Evolutionary conservation across 1,284 basidiomycete genomes (phyloP), one percentile per base, ranked within the genome.

Genomic region (Anthracocystis panici-leucophaei): DNA sequence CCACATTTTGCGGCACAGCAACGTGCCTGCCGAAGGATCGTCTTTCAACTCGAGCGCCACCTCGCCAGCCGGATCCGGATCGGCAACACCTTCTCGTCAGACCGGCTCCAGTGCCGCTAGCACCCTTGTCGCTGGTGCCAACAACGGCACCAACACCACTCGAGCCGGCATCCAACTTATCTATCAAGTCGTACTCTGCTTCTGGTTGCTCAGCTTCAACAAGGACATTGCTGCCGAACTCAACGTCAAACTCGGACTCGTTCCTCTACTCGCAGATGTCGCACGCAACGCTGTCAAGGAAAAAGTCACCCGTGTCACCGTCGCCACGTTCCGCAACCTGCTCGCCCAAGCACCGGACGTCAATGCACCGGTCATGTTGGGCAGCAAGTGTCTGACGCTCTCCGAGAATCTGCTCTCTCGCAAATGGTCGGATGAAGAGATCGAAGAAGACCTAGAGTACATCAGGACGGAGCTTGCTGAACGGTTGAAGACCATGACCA

Each of bases 121-220:
- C 51, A 76, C 65, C 14, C 65, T 76, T 33, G 68, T 76, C 29
- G 74, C 58, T 0, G 68, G 74, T 18, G 58, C 60, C 49, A 67
- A 61, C 55, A 67, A 63, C 45, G 66, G 62, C 45, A 61, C 49
- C 44, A 58, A 55, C 46, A 52, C 53, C 18, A 58, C 57, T 5
- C 65, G 75, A 5, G 75, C 75, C 1, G 62, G 67, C 5, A 78
- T 94, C n/a, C 96, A 99, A 86, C 93, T 95, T 90, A 92, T 91
- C 87, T 99, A 98, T 85, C 94, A 96, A 87, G 91, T 94, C 45
- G 90, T 91, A 38, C 93, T 94, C 82, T 95, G 93, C 85, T 88
- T 98, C 78, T 99, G 96, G 96, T 88, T 98, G 68, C 88, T 99
- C 70, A 93, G 93, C 0, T 99, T 97, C 78, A 93, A 97, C 85